These are phyloP conservation scores for Phaeosphaeria sp. DNA, from an alignment of 2,329 filamentous ascomycete species.

Conservation along the genomic window DNA sequence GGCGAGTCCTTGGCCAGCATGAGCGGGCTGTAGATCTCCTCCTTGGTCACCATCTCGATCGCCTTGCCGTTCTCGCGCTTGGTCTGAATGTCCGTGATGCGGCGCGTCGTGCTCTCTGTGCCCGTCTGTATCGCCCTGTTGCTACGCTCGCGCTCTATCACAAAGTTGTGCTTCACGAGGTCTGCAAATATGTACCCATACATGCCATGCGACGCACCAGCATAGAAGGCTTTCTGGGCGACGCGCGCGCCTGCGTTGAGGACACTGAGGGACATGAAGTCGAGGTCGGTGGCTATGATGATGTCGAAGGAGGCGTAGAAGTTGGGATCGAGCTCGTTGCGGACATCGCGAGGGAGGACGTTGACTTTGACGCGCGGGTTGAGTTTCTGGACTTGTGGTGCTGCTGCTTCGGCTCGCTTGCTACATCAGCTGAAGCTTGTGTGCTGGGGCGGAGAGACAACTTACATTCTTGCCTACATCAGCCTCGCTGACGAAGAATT, in stretches of 20 bases:
- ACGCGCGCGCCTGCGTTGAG: slow-evolving; percentile 89
- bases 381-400: slow-evolving; percentile 78
- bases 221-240: slow-evolving; percentile 83
- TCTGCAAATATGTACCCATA: slow-evolving; percentile 97
- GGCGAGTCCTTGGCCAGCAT: slow-evolving; percentile 81
- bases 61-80: slow-evolving; percentile 66
- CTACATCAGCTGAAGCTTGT: slow-evolving; percentile 1
- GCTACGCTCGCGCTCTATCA: slow-evolving; percentile 82
- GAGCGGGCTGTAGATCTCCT: slow-evolving; percentile 88
- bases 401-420: slow-evolving; percentile 79
- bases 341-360: slow-evolving; percentile 71
- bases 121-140: slow-evolving; percentile 69
- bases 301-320: slow-evolving; percentile 85
- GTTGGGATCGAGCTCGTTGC: slow-evolving; percentile 64
- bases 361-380: slow-evolving; percentile 86
- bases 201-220: slow-evolving; percentile 83
- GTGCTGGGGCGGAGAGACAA: no score
- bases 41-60: slow-evolving; percentile 90
- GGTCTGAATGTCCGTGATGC: slow-evolving; percentile 73
- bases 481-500: slow-evolving; percentile 75
- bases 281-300: slow-evolving; percentile 87
- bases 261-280: slow-evolving; percentile 73
- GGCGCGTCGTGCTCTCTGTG: slow-evolving; percentile 78
- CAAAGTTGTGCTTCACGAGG: slow-evolving; percentile 86
- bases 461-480: slow-evolving; percentile 76